Evolutionary conservation across 2,329 filamentous ascomycete genomes (phyloP), one percentile per base, ranked within the genome.

Genomic region (Tolypocladium cylindrosporum): DNA sequence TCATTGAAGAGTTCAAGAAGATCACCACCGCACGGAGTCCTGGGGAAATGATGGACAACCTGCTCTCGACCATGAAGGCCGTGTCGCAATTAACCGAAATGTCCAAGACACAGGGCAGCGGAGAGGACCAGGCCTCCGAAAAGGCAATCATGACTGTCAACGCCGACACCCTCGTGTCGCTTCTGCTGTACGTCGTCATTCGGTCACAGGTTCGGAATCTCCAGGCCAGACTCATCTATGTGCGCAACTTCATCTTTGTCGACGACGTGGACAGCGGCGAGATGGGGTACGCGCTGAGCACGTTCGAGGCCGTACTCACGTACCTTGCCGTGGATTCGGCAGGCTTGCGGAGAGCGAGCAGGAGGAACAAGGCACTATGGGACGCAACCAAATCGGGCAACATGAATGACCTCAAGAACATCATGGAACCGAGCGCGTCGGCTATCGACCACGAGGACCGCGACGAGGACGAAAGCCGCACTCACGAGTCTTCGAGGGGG

Each of bases 231-330:
- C 76, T 99, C 53, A 80, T 89, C n/a, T 99, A 97, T 70, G 96
- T 97, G 80, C 89, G 93, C 50, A 91, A 96, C 67, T 99, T 97
- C 68, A 94, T 97, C 64, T 99, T 96, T 72, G 92, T 96, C 55
- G 94, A 97, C 65, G 94, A 99, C 73, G 91, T 99, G 10, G 94
- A 99, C 64, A 95, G 86, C 61, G 94, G 94, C 54, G 94, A 99
- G 74, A 88, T 95, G 78, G 94, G 94, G 10, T 99, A 99, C 72
- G 92, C 93, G 0, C 74, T 99, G 55, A 97, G 93, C 72, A 99
- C 94, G 0, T 90, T 97, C 60, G 94, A 99, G 71, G 94, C 91
- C 8, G 94, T 99, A 0, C 74, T 99, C 40, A 86, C 90, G 1
- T 97, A 99, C 69, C 82, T 99, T 3, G 83, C 87, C 10, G 83